These are phyloP conservation scores for Kodamaea sagamina DNA, from an alignment of 805 yeast species.

Conservation along the genomic window DNA sequence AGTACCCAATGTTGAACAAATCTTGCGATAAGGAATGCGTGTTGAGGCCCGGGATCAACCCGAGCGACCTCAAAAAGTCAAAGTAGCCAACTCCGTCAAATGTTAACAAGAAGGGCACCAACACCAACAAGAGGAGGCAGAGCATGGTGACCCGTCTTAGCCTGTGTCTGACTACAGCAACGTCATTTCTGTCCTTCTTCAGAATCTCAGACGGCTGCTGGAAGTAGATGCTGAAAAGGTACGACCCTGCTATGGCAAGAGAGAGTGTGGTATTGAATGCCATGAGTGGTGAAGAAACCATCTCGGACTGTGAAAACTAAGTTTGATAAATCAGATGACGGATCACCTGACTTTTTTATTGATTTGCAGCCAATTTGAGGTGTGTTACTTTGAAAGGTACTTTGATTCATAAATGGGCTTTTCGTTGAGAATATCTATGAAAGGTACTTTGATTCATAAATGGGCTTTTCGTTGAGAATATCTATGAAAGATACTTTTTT, in stretches of 20 bases:
- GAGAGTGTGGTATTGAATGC: slow-evolving; percentile 21
- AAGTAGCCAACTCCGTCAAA: slow-evolving; percentile 11
- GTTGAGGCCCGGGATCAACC: slow-evolving; percentile 38
- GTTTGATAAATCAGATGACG: slow-evolving; percentile 1
- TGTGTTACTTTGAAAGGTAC: too few relatives aligned
- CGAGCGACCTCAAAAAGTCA: slow-evolving; percentile 23
- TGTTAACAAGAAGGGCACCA: slow-evolving; percentile 33
- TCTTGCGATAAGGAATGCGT: slow-evolving; percentile 14
- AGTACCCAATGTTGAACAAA: slow-evolving; percentile 15
- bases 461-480: too few relatives aligned
- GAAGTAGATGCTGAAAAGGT: slow-evolving; percentile 47
- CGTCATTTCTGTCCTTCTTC: slow-evolving; percentile 43
- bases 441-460: too few relatives aligned
- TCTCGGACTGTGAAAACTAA: neutral
- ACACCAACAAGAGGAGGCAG: slow-evolving; percentile 29
- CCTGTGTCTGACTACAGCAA: slow-evolving; percentile 43
- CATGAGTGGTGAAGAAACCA: neutral
- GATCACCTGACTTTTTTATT: neutral
- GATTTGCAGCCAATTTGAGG: slow-evolving; percentile 2
- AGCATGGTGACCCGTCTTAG: slow-evolving; percentile 36
- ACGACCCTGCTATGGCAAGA: slow-evolving; percentile 41
- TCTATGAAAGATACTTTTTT: too few relatives aligned
- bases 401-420: too few relatives aligned
- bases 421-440: too few relatives aligned
- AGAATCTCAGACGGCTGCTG: slow-evolving; percentile 23